Evolutionary conservation across 2,329 filamentous ascomycete genomes (phyloP), one percentile per base, ranked within the genome.

Genomic region (Helotiales sp.): DNA sequence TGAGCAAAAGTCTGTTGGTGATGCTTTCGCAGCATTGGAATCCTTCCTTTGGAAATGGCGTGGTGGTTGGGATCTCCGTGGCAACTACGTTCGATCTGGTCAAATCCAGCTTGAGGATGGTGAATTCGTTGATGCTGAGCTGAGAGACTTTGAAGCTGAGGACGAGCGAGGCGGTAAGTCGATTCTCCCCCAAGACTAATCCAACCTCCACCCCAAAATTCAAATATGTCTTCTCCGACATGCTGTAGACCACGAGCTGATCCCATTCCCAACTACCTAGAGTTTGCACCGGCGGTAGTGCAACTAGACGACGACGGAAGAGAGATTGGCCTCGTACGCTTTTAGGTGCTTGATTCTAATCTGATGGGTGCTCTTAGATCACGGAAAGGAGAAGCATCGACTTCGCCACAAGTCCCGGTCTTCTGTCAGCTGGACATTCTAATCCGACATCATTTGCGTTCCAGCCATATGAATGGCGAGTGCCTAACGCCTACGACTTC

Each of bases 11-110:
- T 79, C 77, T 1, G 82, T 86, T 7, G 80, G 81, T 15, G 77
- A 79, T 6, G 82, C 84, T 3, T 87, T 89, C 72, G 73, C 73
- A 11, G 79, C 79, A 4, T 77, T 89, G 1, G 84, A 85, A 71
- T 76, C 78, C 6, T 84, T 80, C 77, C 75, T 85, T 3, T 80
- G 79, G 80, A 79, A 77, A 55, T 78, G 78, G 57, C 59, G 54
- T n/a, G 52, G 54, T n/a, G 85, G 82, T 3, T 89, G 87, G 87
- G 85, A 89, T 63, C 75, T 89, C 13, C 75, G 81, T 17, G 82
- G 79, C 7, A 80, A 85, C 65, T 85, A 85, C 69, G 73, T 85
- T 6, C 79, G 83, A 3, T 78, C 78, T 22, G 84, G 84, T 1
- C 81, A 78, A 62, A 75, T 84, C 28, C 85, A 82, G 78, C 78